Percentiles rank a stretch among this genome's conserved stretches.
These are phyloP conservation scores for Ammopiptanthus mongolicus DNA, from an alignment of 306 rosid species.

Conservation along the genomic window DNA sequence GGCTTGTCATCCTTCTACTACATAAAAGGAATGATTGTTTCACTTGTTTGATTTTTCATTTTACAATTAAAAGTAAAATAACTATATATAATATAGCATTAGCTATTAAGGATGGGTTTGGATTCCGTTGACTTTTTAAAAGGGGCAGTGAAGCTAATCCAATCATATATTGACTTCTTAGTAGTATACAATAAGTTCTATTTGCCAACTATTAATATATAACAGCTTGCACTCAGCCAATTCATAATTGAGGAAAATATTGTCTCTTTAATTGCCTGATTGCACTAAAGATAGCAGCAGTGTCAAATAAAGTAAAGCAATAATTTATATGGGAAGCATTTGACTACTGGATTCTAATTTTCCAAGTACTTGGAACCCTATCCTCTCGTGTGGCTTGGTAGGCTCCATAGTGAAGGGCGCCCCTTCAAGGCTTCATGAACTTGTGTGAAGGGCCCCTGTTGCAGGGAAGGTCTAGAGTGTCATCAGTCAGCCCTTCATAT, in stretches of 20 bases:
- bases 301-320: not conserved
- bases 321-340: not conserved
- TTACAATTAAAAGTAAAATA: not conserved
- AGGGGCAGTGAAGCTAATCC: not conserved
- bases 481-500: not conserved
- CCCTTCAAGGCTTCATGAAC: not conserved
- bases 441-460: not conserved
- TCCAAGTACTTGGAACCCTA: not conserved
- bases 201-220: not conserved
- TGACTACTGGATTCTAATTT: not conserved
- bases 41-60: not conserved
- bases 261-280: slow-evolving; percentile 1
- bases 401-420: not conserved
- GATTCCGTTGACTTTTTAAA: too few species aligned
- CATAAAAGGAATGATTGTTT: not conserved
- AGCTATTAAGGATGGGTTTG: too few species aligned
- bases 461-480: slow-evolving; percentile 1
- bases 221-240: not conserved
- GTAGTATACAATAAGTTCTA: not conserved
- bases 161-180: not conserved
- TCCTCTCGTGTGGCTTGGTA: not conserved
- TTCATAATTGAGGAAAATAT: slow-evolving; percentile 7
- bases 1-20: not conserved
- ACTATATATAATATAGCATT: not conserved
- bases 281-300: slow-evolving; percentile 5